These are phyloP conservation scores for Russula brevipes DNA, from an alignment of 768 basidiomycete species.

Conservation along the genomic window DNA sequence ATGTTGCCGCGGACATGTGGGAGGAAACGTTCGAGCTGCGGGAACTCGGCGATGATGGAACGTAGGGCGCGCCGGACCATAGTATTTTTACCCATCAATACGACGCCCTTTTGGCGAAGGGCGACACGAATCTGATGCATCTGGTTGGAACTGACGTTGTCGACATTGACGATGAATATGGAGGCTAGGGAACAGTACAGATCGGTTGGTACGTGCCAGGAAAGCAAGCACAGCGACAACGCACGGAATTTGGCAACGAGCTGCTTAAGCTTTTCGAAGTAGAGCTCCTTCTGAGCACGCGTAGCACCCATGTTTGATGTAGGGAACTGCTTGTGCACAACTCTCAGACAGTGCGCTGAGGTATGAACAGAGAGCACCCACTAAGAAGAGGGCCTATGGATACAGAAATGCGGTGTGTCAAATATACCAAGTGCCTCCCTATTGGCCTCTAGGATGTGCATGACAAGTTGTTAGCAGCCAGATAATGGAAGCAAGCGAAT, in stretches of 20 bases:
- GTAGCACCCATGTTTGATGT: slow-evolving; percentile 74
- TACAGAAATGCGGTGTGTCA: slow-evolving; percentile 10
- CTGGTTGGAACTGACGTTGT: slow-evolving; percentile 99
- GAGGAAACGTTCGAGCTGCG: slow-evolving; percentile 93
- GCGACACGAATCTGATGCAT: slow-evolving; percentile 97
- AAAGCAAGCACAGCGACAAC: slow-evolving; percentile 31
- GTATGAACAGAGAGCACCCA: slow-evolving; percentile 2
- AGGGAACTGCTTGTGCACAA: slow-evolving; percentile 14
- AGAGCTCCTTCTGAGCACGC: slow-evolving; percentile 83
- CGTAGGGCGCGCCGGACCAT: slow-evolving; percentile 99
- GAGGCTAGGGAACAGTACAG: slow-evolving; percentile 55
- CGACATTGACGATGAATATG: slow-evolving; percentile 98
- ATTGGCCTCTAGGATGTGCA: slow-evolving; percentile 71
- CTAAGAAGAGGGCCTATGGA: slow-evolving; percentile 14
- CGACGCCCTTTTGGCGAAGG: slow-evolving; percentile 93
- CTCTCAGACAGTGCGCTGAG: neutral
- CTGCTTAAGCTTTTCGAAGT: slow-evolving; percentile 92
- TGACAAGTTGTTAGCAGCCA: neutral
- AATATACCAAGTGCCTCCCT: slow-evolving; percentile 63
- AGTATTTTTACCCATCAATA: slow-evolving; percentile 99
- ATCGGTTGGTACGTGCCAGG: neutral
- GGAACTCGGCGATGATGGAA: slow-evolving; percentile 80
- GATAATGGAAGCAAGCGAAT: neutral
- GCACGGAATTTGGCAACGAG: slow-evolving; percentile 84
- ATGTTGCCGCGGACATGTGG: slow-evolving; percentile 97